phyloP scores from a whole-genome alignment of 1,139 yeast species.

The Geotrichum citri-aurantii region DNA sequence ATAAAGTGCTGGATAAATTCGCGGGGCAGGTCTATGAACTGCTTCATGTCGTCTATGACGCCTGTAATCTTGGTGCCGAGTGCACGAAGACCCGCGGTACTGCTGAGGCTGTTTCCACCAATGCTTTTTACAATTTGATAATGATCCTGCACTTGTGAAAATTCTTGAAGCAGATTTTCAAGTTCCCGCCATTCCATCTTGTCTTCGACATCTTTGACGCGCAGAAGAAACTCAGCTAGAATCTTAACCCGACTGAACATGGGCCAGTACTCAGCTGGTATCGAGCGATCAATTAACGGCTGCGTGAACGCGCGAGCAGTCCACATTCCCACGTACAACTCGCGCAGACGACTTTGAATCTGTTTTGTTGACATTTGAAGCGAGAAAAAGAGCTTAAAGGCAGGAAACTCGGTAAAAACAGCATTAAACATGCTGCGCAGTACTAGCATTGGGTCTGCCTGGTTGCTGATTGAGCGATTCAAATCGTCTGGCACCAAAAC shows the following conservation, averaged over 20 bases:
- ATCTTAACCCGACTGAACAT: background rate
- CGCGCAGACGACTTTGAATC: background rate
- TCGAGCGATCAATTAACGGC: background rate
- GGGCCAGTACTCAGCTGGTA: background rate
- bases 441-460: background rate
- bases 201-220: background rate
- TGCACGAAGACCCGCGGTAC: background rate
- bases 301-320: background rate
- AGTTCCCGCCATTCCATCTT: background rate
- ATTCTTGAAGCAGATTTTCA: background rate
- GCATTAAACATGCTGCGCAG: background rate
- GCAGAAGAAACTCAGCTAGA: background rate
- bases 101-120: no score
- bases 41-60: background rate
- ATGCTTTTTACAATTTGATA: background rate
- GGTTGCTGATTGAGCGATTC: background rate
- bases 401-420: background rate
- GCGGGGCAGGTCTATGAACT: background rate
- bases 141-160: background rate
- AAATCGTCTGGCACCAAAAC: background rate
- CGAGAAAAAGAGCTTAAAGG: background rate
- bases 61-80: background rate
- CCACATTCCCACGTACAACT: slow-evolving; percentile 4
- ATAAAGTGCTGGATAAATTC: background rate
- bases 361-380: background rate